Evolutionary conservation across 345 rosid genomes (phyloP), one percentile per base, ranked within the genome.

Genomic region (Eucalyptus marginata): DNA sequence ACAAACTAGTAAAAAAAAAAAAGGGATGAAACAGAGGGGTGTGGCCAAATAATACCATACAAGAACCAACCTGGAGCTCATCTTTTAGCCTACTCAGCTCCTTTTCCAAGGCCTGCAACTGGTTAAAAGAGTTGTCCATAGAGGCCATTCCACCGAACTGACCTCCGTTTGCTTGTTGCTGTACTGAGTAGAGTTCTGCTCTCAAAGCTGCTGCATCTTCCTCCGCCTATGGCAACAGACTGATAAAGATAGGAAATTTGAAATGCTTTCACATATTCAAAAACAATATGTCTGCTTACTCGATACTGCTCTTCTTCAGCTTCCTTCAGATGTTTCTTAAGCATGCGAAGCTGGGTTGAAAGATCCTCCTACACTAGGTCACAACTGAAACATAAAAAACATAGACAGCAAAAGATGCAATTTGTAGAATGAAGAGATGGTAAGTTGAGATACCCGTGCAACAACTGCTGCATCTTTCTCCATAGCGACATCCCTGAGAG

Each of bases 391-490:
- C 87, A 91, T 24, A 50, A 49, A 86, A 92, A 52, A 20, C 43
- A 27, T 52, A 59, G 44, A 86, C 29, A 86, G 7, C 80, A 25
- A 52, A 90, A 86, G 43, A 87, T 18, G 8, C 33, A 29, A 25
- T 50, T 68, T 25, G 47, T 62, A 68, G n/a, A 66, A 49, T 87
- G 52, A 87, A 14, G n/a, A 46, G 25, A 40, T 20, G 31, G 31
- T 43, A 76, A 40, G 47, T 40, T 76, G 25, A 62, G 71, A 16
- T 93, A 96, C 99, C 94, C 98, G 95, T 90, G 94, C 94, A 92
- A 97, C 98, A 92, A 97, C 99, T 90, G 99, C 98, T 76, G 99
- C 99, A 95, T 98, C 99, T 93, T 98, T 98, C 95, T 98, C 99
- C 96, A 97, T 96, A 31, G 99, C 99, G 86, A 96, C 97, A 92